Base-by-base conservation (phyloP, 1,284 basidiomycete genomes). In the Moesziomyces parantarcticus region DNA sequence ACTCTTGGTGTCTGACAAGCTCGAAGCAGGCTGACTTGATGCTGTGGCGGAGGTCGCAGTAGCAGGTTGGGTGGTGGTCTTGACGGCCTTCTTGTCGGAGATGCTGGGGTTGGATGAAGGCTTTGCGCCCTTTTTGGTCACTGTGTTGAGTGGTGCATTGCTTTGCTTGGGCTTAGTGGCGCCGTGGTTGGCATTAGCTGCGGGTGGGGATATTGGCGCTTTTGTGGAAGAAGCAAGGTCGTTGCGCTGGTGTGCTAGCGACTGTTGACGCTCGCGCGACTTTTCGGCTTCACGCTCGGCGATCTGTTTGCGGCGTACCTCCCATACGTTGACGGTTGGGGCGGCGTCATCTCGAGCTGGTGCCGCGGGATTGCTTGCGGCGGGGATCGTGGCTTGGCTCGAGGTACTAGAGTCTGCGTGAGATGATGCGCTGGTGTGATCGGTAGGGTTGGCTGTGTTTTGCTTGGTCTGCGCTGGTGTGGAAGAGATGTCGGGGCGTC, bases 241-340 rank as follows among this genome's bases (percentile, higher is more conserved):
- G 40, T 65, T 61, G 3, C 21, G 61, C 50, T 71, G 61, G 22
- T 51, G 58, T 6, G 58, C 45, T 8, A 45, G 29, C 2, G 45
- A 14, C 13, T 66, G 54, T 34, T 61, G 59, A 20, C 50, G 59
- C 50, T 64, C 54, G 23, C 55, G 34, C 43, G 62, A 58, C 42
- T 58, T 62, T 26, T 67, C 68, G 41, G 62, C 65, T 39, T 68
- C 62, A 29, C 65, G 70, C 25, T 75, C 69, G 13, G 72, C 62
- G 39, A 77, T 41, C 44, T 72, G 72, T 58, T 67, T 75, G 42
- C 65, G 55, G 7, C 77, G 50, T 14, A 60, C 69, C 39, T 79
- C 77, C 77, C 77, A 79, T 16, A 79, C 58, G 42, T 79, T 79
- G 50, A 75, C 49, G 1, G 61, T 34, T 13, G 74, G 64, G 3